A percentile compares a stretch with the other conserved stretches of the same genome.
These are phyloP conservation scores for Oehlia diaphana DNA, from an alignment of 192 early-diverging fungal species.

Conservation along the genomic window DNA sequence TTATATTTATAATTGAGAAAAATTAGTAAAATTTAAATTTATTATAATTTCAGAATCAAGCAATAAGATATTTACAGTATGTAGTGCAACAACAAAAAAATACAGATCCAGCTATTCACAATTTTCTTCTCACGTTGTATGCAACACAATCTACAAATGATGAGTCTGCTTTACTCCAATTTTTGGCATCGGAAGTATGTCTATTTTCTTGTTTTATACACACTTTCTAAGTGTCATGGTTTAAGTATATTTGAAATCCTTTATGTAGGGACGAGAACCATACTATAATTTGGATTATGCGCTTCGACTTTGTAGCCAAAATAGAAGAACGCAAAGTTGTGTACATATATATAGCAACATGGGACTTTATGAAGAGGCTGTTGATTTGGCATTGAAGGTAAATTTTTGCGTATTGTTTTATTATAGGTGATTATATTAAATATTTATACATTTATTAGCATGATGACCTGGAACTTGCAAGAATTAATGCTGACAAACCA, in stretches of 20 bases:
- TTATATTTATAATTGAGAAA: background rate
- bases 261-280: constrained; percentile 68
- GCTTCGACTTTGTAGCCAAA: constrained; percentile 83
- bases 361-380: constrained; percentile 89
- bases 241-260: background rate
- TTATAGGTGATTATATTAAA: background rate
- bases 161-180: constrained; percentile 71
- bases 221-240: background rate
- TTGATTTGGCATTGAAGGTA: constrained; percentile 84
- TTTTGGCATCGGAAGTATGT: constrained; percentile 69
- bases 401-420: background rate
- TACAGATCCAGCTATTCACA: constrained; percentile 89
- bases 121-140: constrained; percentile 84
- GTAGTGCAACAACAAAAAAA: constrained; percentile 76
- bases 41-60: constrained; percentile 68
- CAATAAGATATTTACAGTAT: constrained; percentile 84
- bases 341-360: constrained; percentile 88
- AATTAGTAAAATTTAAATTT: background rate
- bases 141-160: constrained; percentile 65
- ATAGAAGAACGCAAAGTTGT: constrained; percentile 80
- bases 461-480: constrained; percentile 84
- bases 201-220: background rate
- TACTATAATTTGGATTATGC: constrained; percentile 92
- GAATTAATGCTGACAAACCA: constrained; percentile 91
- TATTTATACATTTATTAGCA: constrained; percentile 44